Conservation (phyloP, 2,329 filamentous ascomycete species). For the Fusarium bactridioides region DNA sequence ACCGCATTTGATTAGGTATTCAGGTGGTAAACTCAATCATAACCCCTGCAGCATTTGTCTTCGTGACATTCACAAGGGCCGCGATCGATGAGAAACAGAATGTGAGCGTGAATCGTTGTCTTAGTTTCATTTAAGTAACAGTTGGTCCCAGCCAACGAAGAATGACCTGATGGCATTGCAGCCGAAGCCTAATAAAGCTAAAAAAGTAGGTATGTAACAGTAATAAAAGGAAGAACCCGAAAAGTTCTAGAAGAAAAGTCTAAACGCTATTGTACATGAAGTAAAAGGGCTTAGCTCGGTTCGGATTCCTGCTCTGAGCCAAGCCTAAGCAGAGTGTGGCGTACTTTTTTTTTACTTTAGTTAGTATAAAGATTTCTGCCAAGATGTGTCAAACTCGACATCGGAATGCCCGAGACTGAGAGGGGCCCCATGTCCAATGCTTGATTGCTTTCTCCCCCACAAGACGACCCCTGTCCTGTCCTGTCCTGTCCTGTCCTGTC, state of each 20-base stretch:
- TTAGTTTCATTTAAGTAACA: background rate
- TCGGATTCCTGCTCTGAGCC: background rate
- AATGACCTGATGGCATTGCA: background rate
- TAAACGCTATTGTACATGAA: constrained; percentile 16
- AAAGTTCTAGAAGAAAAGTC: constrained; percentile 15
- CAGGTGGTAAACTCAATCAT: background rate
- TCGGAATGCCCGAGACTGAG: constrained; percentile 1
- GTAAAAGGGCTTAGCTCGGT: background rate
- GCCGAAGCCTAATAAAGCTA: background rate
- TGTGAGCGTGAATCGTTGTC: background rate
- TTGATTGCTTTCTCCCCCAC: background rate
- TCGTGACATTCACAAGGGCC: background rate
- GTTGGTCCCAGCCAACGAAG: constrained; percentile 9
- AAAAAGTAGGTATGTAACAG: background rate
- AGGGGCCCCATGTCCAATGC: background rate
- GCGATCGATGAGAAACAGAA: background rate
- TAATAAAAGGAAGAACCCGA: background rate
- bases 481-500: background rate
- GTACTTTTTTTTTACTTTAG: background rate
- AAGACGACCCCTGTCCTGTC: background rate
- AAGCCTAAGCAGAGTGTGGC: constrained; percentile 3
- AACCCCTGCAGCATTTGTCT: background rate
- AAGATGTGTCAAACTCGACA: background rate
- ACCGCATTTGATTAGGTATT: background rate
- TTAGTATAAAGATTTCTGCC: background rate